Evolutionary conservation across 75 land plant species (phyloP), one percentile per base, ranked within the genome.

Genomic region (Pinus taeda): DNA sequence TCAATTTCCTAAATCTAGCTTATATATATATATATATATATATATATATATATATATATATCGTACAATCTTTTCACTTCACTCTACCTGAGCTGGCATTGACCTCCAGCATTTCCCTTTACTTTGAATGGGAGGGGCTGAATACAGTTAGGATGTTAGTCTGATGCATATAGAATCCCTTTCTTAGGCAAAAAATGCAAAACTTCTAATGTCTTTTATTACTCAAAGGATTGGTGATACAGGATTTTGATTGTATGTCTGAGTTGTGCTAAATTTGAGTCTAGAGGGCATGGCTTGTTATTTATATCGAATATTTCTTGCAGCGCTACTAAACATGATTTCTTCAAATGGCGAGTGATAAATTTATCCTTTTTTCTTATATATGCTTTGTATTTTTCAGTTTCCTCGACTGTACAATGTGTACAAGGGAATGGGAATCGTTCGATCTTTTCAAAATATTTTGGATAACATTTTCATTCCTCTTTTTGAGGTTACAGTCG

Each of bases 371-470:
- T 39, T 69, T 42, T n/a, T 42, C 39, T 56, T 9, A 24, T 24
- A 12, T 74, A 75, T 22, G 8, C 17, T 74, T 14, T 74, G 1
- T 79, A 53, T 82, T 33, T 49, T 49, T 9, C 93, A 97, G 99
- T 82, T 97, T 37, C 99, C 99, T 29, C 85, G 98, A 9, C 74
- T 97, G 57, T 97, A 97, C 78, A 95, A 95, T 80, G 81, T 97
- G 4, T 97, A 97, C 88, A 92, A 93, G 81, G 93, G 92, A 33
- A 95, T 97, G 99, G 99, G 99, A 24, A 97, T 91, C 59, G 92
- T 91, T 29, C 93, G 90, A 57, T 91, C 94, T 26, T 97, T 97
- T 65, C 96, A 97, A 65, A 88, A 98, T 73, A 93, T 97, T 36
- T 79, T 97, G 57, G 92, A 91, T 79, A 97, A 97, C 74, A 89